Base-by-base conservation (phyloP, 768 basidiomycete genomes). In the Suillus plorans region DNA sequence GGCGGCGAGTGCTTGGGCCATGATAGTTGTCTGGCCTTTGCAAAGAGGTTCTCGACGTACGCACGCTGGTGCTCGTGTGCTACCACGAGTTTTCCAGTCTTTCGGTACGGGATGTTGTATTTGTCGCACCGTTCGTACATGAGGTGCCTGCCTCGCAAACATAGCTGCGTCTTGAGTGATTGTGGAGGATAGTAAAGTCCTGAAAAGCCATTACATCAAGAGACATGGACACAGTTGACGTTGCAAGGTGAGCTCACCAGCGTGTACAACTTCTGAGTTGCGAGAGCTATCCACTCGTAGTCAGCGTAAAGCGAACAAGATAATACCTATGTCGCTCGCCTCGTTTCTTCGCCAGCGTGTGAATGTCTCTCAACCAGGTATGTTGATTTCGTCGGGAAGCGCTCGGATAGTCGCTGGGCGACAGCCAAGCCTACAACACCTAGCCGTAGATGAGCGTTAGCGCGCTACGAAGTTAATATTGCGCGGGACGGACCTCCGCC, bases 221-320 rank as follows among this genome's bases (percentile, higher is more conserved):
- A 31, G 5, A 20, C n/a, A 60, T 14, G 36, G 7, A 39, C 13
- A 34, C n/a, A 28, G 10, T 45, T 39, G 9, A 36, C 10, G 37
- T 47, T 9, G 14, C 34, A 22, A 41, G 37, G 42, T 20, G 13
- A 28, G 66, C 73, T 50, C 71, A 88, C 92, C 95, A 66, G 92
- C 89, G 78, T 98, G 96, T 34, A 98, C 91, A 28, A 99, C 96
- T 72, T 97, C 96, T 0, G 95, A 96, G 74, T 97, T 97, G 18
- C 96, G 86, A 47, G 93, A 95, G 74, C 95, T 95, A 62, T 59
- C 22, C 28, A 53, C 22, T 60, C 58, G 57, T n/a, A 52, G 36
- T 65, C 37, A 59, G 52, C 25, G 39, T 58, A 20, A 13, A 36
- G 50, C 14, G 28, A 8, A 45, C 45, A 47, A 39, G 20, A 31